These are phyloP conservation scores for Pythium phragmitis DNA, from an alignment of 352 stramenopile species.

Conservation along the genomic window DNA sequence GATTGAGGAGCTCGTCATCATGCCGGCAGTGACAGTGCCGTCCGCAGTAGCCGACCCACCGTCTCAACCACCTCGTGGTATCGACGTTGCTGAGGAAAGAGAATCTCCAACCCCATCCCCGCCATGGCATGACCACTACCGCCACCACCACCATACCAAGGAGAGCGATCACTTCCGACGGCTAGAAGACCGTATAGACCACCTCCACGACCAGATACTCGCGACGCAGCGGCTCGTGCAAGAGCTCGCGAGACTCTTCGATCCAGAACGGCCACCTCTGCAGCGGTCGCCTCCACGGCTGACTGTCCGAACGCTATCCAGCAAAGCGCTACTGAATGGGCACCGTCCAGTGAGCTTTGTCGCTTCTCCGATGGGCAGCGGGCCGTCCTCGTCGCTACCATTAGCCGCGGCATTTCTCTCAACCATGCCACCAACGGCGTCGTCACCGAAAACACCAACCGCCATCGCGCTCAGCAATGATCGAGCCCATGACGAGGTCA, in stretches of 20 bases:
- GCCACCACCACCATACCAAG: slow-evolving; percentile 7
- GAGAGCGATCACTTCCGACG: slow-evolving; percentile 23
- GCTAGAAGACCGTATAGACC: slow-evolving; percentile 50
- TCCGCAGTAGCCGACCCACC: too few relatives aligned
- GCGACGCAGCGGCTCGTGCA: slow-evolving; percentile 52
- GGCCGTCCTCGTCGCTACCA: slow-evolving; percentile 2
- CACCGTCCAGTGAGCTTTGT: not conserved
- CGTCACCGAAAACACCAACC: not conserved
- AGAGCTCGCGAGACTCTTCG: slow-evolving; percentile 42
- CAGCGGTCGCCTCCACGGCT: not conserved
- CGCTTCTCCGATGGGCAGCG: not conserved
- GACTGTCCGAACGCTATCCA: slow-evolving; percentile 12
- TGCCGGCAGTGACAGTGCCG: too few relatives aligned
- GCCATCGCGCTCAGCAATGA: not conserved
- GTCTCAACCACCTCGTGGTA: not conserved
- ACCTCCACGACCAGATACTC: slow-evolving; percentile 43
- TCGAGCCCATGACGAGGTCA: not conserved
- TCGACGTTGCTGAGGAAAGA: too few relatives aligned
- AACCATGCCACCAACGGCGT: not conserved
- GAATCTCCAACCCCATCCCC: too few relatives aligned
- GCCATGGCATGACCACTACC: not conserved
- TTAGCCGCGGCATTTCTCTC: slow-evolving; percentile 15
- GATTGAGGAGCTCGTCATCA: too few relatives aligned
- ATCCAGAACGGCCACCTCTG: slow-evolving; percentile 5
- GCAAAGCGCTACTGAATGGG: slow-evolving; percentile 2